Evolutionary conservation across 176 grass and related monocot species (phyloP), one percentile per base, ranked within the genome.

Genomic region (Zoysia japonica): DNA sequence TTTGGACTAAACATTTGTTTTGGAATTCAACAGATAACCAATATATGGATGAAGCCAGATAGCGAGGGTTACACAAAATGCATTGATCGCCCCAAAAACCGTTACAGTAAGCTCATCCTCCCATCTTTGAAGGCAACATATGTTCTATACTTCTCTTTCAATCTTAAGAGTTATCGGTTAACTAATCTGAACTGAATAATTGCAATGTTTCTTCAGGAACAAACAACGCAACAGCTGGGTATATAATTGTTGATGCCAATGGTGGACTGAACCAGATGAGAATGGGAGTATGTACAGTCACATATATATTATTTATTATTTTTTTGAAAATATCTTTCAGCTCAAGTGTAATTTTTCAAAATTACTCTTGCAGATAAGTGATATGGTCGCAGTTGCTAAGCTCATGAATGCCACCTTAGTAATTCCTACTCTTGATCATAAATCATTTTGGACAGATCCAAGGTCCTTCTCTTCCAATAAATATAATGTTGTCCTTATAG

Each of bases 201-300:
- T 57, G 9, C 4, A 47, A 53, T 87, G 44, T 44, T 86, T 51
- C 66, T 57, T 70, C 72, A 90, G 87, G 83, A 60, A 63, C 57
- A 17, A 82, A 80, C 67, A 86, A 48, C 72, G 63, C 67, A 41
- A 90, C 85, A 14, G 44, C 52, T 66, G 90, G 90, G 2, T 96
- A 93, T 86, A 89, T 96, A 9, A 67, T 93, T 36, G 85, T 86
- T 47, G 16, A 93, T 68, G 76, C 93, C 38, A 96, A 96, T 61
- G 93, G 93, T 83, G 93, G 93, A 51, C 37, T 96, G 60, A 96
- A 96, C 71, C 93, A 96, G 62, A 96, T 93, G 90, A 85, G 88
- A 78, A 75, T 96, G 90, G 90, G 93, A 68, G 93, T 96, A 84
- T 3, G 90, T 90, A 67, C 59, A 36, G 59, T 61, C 3, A 11